Base-by-base conservation (phyloP, 306 rosid genomes). In the Glycine latifolia region DNA sequence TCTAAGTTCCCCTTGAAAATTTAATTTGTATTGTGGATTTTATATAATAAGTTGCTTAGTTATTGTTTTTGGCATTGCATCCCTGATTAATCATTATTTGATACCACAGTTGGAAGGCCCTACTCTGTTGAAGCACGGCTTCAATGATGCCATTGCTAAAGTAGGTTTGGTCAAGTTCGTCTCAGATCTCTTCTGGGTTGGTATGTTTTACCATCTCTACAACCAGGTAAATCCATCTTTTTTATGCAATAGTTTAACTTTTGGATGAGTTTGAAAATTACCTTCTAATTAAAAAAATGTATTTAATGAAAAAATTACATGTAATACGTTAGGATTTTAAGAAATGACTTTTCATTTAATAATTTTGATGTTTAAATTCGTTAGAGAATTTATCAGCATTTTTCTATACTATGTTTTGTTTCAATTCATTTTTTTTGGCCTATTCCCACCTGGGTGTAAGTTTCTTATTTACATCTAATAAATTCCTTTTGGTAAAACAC, bases 201-300 rank as follows among this genome's bases (percentile, higher is more conserved):
- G 98, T 8, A 83, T 94, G 97, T 94, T 94, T 83, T 94, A 94
- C 87, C 98, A 94, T 68, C 97, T 94, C 73, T 94, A 94, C 93
- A 94, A 94, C 81, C 98, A 94, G 98, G 98, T 91, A 77, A 39
- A 37, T 76, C 35, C 67, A 73, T 62, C 26, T 47, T 26, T 16
- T 59, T 44, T 0, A 58, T 17, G 56, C 12, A 52, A 20, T 43
- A 50, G 49, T 68, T 46, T 82, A 46, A 72, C 33, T 49, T 76
- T 82, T 66, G 44, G 54, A 16, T n/a, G 70, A 77, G 80, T 78
- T 78, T 16, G 5, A 56, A 68, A 7, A 10, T 33, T 14, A n/a
- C 35, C 49, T 39, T 12, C 20, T 39, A 67, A 67, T 43, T 67
- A 16, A 67, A 6, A 41, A 66, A 66, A 31, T 1, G 11, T 37